These are phyloP conservation scores for Hyaloscypha hepaticicola DNA, from an alignment of 495 filamentous ascomycete genomes.

Conservation along the genomic window DNA sequence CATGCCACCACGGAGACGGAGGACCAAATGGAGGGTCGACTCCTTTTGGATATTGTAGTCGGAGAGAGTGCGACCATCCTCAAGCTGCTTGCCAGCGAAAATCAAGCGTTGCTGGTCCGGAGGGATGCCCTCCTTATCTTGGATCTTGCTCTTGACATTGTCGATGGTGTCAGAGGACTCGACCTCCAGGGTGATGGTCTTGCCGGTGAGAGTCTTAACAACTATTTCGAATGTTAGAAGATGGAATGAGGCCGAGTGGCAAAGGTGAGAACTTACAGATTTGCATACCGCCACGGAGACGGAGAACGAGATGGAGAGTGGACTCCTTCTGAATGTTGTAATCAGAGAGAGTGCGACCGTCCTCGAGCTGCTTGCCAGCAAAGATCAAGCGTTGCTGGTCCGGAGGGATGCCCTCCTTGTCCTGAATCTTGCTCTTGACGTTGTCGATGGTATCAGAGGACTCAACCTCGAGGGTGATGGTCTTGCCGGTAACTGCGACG, in stretches of 20 bases:
- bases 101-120: conserved; percentile 94
- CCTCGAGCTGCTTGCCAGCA: conserved; percentile 96
- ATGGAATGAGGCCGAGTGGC: conserved; percentile 24
- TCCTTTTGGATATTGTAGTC: conserved; percentile 99
- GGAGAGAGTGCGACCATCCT: conserved; percentile 75
- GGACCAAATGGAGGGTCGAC: conserved; percentile 91
- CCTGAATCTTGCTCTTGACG: conserved; percentile 98
- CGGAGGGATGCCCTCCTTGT: conserved; percentile 98
- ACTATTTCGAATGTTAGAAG: conserved; percentile 42
- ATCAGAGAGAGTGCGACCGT: conserved; percentile 92
- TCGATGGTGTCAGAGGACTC: conserved; percentile 96
- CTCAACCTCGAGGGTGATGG: conserved; percentile 99
- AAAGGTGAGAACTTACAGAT: conserved; percentile 52
- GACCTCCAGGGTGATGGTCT: conserved; percentile 98
- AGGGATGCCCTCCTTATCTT: conserved; percentile 93
- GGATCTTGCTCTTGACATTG: conserved; percentile 83
- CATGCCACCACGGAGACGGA: conserved; percentile 98
- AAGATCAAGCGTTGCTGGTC: conserved; percentile 99
- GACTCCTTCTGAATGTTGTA: conserved; percentile 99
- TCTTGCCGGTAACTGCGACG: conserved; percentile 84
- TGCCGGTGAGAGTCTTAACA: conserved; percentile 90
- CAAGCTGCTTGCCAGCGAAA: conserved; percentile 95
- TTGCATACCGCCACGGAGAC: conserved; percentile 98
- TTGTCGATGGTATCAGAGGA: conserved; percentile 98
- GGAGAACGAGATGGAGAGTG: conserved; percentile 92